Evolutionary conservation across 2,329 filamentous ascomycete species (phyloP), one percentile per base, ranked within the genome.

Genomic region (Seiridium unicorne): DNA sequence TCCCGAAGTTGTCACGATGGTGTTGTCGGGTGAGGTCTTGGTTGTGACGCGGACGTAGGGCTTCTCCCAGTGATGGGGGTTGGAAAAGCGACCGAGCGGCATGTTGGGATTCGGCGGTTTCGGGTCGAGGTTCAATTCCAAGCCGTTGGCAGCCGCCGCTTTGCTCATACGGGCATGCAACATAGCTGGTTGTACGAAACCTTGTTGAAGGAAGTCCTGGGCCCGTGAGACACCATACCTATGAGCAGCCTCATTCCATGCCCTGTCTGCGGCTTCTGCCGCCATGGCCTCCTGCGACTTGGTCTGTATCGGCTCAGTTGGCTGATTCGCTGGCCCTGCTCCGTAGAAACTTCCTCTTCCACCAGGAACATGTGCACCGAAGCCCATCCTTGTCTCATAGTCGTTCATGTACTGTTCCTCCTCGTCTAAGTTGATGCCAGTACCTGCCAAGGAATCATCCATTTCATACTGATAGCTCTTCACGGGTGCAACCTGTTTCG

Each of bases 391-490:
- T 56, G 81, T 75, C 66, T 86, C 79, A 57, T 87, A 80, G 61
- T 86, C 87, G 49, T 91, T 88, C 73, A 95, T 81, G 65, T 87
- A 91, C 67, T 93, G 91, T 70, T 96, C 92, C 73, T 97, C 93
- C 64, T 92, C 92, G 61, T 89, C 88, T 51, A 97, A 76, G 77
- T 97, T 91, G 64, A 97, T 92, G 55, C 92, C 93, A 13, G 92
- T 94, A 18, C 90, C 91, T 18, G 89, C 89, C 58, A 97, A 76
- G 55, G 93, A 90, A 76, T 97, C 93, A 65, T 89, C 91, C 51
- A 93, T 84, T 68, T 96, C 92, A 67, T 93, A 87, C 60, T 85
- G 79, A 59, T 81, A 80, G 58, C 83, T 82, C 64, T 87, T 92
- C 10, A 84, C 81, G 48, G 86, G 84, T 64, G 35, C 42, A 18